Percentiles rank a stretch among this genome's conserved stretches.
Conservation (phyloP, 2,329 filamentous ascomycete species). For the Calycina herbarum region DNA sequence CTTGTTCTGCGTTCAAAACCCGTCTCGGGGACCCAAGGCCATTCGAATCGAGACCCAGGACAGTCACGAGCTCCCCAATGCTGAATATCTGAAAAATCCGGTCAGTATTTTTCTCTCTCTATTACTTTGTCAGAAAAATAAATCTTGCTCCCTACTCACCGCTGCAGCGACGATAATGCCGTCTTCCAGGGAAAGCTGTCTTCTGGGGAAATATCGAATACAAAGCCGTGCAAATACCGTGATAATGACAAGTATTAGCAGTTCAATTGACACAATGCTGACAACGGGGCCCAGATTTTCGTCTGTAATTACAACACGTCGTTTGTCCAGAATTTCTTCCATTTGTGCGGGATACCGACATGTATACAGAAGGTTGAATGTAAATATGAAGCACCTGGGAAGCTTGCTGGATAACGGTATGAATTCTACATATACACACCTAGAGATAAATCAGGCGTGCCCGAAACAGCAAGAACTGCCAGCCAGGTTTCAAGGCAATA, state of each 20-base stretch:
- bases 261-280: conserved; percentile 8
- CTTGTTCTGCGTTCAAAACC: conserved; percentile 3
- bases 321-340: conserved; percentile 1
- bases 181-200: conserved; percentile 8
- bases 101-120: background rate
- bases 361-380: conserved; percentile 7
- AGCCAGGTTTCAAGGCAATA: background rate
- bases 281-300: conserved; percentile 10
- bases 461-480: background rate
- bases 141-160: conserved; percentile 5
- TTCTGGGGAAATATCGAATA: conserved; percentile 9
- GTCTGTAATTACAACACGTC: conserved; percentile 10
- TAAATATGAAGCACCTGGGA: background rate
- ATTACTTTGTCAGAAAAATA: background rate
- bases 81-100: conserved; percentile 2
- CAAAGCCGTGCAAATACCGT: conserved; percentile 10
- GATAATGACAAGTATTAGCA: conserved; percentile 8
- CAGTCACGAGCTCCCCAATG: conserved; percentile 6
- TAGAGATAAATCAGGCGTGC: background rate
- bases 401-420: conserved; percentile 2
- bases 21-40: conserved; percentile 5
- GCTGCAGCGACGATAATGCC: conserved; percentile 4
- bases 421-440: conserved; percentile 4
- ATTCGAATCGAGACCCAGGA: conserved; percentile 8
- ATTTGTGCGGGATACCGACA: background rate